These are phyloP conservation scores for Cylindrotheca fusiformis DNA, from an alignment of 108 stramenopile species.

Conservation along the genomic window DNA sequence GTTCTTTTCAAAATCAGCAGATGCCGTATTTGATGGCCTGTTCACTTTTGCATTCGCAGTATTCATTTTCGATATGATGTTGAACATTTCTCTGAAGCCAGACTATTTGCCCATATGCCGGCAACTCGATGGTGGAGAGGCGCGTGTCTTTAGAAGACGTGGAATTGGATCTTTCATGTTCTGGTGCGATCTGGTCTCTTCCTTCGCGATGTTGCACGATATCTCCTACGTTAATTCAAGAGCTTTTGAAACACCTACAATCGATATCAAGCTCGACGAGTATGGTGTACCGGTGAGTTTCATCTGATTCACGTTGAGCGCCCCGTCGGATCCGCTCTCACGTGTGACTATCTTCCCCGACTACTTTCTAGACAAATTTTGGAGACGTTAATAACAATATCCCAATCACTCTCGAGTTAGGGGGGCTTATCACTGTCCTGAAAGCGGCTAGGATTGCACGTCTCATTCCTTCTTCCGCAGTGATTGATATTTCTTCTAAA, in stretches of 20 bases:
- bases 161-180: constrained; percentile 56
- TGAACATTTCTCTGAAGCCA: constrained; percentile 40
- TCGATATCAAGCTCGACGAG: constrained; percentile 19
- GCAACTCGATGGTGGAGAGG: constrained; percentile 5
- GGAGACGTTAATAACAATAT: background rate
- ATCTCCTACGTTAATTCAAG: constrained; percentile 39
- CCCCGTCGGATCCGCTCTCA: too few species aligned
- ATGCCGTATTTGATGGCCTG: constrained; percentile 37
- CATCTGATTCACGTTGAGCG: too few species aligned
- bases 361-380: constrained; percentile 3
- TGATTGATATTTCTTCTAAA: constrained; percentile 31
- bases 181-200: constrained; percentile 66
- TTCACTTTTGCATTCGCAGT: constrained; percentile 37
- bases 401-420: constrained; percentile 5
- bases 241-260: background rate
- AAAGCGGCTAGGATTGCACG: constrained; percentile 57
- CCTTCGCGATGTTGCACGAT: constrained; percentile 47
- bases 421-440: constrained; percentile 39
- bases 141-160: constrained; percentile 10
- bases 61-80: constrained; percentile 51
- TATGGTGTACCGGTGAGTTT: constrained; percentile 58
- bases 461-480: constrained; percentile 43
- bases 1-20: constrained; percentile 35
- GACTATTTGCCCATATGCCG: constrained; percentile 32
- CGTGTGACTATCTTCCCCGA: background rate